phyloP scores from a whole-genome alignment of 139 green algal species.

The Picocystis salinarum region DNA sequence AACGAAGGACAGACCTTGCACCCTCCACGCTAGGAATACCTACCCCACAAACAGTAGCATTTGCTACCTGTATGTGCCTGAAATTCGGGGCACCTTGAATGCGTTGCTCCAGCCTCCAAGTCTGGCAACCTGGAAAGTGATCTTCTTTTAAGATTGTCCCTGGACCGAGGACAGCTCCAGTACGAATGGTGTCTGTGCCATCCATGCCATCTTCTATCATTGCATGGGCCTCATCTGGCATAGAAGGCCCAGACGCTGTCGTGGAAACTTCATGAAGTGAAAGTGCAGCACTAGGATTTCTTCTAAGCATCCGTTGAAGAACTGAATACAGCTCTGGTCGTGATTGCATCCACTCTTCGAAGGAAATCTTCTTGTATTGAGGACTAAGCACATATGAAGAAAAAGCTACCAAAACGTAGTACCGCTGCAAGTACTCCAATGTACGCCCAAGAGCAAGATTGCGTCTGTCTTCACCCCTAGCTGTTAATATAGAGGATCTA shows the following conservation, averaged over 20 bases:
- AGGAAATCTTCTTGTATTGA: constrained; percentile 33
- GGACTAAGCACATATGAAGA: constrained; percentile 46
- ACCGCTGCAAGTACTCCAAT: constrained; percentile 52
- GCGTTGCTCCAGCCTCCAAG: constrained; percentile 11
- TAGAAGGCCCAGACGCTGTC: background rate
- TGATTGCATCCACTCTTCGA: constrained; percentile 41
- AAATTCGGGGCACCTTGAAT: constrained; percentile 63
- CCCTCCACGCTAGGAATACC: constrained; percentile 73
- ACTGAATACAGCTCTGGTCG: constrained; percentile 54
- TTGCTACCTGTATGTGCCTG: constrained; percentile 19
- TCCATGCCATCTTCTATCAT: too few relatives aligned
- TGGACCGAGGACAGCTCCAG: constrained; percentile 42
- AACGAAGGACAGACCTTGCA: constrained; percentile 41
- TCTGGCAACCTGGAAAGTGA: constrained; percentile 55
- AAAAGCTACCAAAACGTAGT: constrained; percentile 69
- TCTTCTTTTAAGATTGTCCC: constrained; percentile 83
- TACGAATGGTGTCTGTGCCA: too few relatives aligned
- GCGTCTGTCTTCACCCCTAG: constrained; percentile 54
- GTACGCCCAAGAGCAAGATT: constrained; percentile 32
- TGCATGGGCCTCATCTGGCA: constrained; percentile 4
- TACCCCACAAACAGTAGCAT: constrained; percentile 57
- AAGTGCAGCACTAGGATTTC: too few relatives aligned
- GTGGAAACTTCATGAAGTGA: too few relatives aligned
- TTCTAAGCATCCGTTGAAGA: too few relatives aligned
- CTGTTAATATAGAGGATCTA: constrained; percentile 47